phyloP scores from a whole-genome alignment of 169 alveolate genomes.

The Plasmodium ovale region DNA sequence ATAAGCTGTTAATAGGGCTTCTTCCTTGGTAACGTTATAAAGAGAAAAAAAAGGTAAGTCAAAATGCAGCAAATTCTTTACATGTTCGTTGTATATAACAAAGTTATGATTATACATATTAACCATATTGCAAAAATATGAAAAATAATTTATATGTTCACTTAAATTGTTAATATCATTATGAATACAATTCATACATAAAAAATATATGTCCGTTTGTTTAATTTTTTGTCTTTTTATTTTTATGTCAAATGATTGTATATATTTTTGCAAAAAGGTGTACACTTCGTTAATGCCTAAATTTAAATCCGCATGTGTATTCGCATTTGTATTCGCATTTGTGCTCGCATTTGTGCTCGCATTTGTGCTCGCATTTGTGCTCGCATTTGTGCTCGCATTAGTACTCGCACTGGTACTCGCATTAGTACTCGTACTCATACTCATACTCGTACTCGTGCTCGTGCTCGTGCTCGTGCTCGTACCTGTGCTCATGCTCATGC shows the following conservation, averaged over 20 bases:
- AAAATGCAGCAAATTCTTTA: conserved; percentile 5
- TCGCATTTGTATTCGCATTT: neutral
- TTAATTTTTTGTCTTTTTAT: conserved; percentile 64
- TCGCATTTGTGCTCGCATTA: too few relatives aligned
- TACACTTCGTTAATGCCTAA: neutral
- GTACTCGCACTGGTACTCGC: neutral
- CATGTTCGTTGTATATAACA: conserved; percentile 22
- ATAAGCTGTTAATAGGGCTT: conserved; percentile 8
- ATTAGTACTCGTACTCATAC: neutral
- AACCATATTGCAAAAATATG: conserved; percentile 16
- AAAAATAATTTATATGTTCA: conserved; percentile 19
- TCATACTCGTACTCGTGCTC: too few relatives aligned
- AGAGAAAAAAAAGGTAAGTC: conserved; percentile 25
- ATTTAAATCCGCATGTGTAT: neutral
- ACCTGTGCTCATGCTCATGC: too few relatives aligned
- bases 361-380: neutral
- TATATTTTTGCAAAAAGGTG: conserved; percentile 5
- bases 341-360: neutral
- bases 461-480: too few relatives aligned
- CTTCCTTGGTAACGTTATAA: conserved; percentile 18
- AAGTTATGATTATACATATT: conserved; percentile 26
- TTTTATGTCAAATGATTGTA: conserved; percentile 22
- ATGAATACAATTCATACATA: conserved; percentile 21
- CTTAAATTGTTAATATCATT: conserved; percentile 19
- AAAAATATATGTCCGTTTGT: conserved; percentile 59